These are phyloP conservation scores for Prunus salicina DNA, from an alignment of 306 rosid genomes.

Conservation along the genomic window DNA sequence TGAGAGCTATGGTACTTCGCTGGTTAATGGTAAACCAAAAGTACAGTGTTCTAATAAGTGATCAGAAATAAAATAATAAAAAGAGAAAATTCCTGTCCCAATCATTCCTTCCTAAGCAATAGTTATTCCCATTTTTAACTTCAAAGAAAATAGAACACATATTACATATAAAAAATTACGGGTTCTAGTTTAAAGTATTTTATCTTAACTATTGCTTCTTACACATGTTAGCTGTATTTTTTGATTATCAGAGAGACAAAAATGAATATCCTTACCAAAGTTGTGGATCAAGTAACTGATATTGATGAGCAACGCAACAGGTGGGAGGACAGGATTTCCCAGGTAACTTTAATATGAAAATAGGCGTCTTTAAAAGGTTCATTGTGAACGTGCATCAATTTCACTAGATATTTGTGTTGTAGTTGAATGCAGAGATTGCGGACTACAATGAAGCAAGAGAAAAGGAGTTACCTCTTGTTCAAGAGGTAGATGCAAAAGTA, in stretches of 20 bases:
- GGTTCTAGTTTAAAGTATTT: not conserved
- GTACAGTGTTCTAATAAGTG: not conserved
- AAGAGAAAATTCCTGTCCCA: not conserved
- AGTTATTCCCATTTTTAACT: not conserved
- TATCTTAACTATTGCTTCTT: not conserved
- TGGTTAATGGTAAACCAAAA: not conserved
- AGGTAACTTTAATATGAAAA: slow-evolving; percentile 41
- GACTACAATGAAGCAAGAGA: slow-evolving; percentile 60
- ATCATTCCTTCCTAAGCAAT: not conserved
- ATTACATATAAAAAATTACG: not conserved
- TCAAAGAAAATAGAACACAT: not conserved
- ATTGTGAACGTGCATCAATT: not conserved
- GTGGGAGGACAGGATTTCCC: slow-evolving; percentile 45
- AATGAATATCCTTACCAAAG: slow-evolving; percentile 42
- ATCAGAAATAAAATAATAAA: not conserved
- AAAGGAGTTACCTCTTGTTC: slow-evolving; percentile 65
- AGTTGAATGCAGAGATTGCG: slow-evolving; percentile 67
- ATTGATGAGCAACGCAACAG: slow-evolving; percentile 45
- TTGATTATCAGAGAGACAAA: slow-evolving; percentile 46
- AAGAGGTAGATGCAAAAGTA: slow-evolving; percentile 69
- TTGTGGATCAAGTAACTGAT: slow-evolving; percentile 49
- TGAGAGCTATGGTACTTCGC: not conserved
- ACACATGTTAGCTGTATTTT: not conserved
- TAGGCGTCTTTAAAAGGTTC: not conserved
- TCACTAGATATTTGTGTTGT: slow-evolving; percentile 15